Evolutionary conservation across 805 yeast species (phyloP).

Genomic region (Suhomyces sp.): DNA sequence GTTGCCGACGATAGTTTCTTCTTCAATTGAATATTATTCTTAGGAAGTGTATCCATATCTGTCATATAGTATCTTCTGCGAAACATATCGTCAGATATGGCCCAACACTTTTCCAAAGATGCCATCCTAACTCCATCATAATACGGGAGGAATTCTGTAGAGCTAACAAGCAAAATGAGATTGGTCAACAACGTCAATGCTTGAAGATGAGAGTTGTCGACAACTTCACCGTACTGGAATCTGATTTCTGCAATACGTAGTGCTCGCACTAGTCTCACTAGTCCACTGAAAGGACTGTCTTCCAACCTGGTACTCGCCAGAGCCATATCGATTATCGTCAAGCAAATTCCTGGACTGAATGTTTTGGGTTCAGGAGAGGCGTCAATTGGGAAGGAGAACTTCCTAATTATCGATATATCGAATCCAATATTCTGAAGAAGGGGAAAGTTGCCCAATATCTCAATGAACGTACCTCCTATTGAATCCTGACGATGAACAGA

Average conservation of each 20-base stretch:
- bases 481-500: not conserved
- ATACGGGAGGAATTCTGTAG: slow-evolving; percentile 8
- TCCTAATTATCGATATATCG: slow-evolving; percentile 1
- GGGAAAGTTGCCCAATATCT: not conserved
- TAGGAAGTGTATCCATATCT: slow-evolving; percentile 2
- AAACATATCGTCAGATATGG: slow-evolving; percentile 27
- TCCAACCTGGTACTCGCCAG: slow-evolving; percentile 16
- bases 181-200: slow-evolving; percentile 21
- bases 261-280: slow-evolving; percentile 13
- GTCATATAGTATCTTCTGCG: slow-evolving; percentile 17
- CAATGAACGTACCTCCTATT: not conserved
- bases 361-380: not conserved
- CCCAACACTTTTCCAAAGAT: slow-evolving; percentile 31
- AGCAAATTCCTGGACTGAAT: slow-evolving; percentile 2
- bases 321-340: slow-evolving; percentile 23
- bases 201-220: slow-evolving; percentile 24
- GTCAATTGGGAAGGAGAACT: too few relatives aligned
- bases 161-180: slow-evolving; percentile 10
- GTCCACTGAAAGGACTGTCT: slow-evolving; percentile 9
- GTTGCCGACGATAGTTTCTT: slow-evolving; percentile 10
- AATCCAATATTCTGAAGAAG: not conserved
- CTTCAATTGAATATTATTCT: slow-evolving; percentile 4
- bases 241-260: slow-evolving; percentile 15
- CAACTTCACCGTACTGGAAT: slow-evolving; percentile 29
- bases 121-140: slow-evolving; percentile 11